phyloP scores from a whole-genome alignment of 1,284 basidiomycete genomes.

The Coniferiporia sulphurascens region DNA sequence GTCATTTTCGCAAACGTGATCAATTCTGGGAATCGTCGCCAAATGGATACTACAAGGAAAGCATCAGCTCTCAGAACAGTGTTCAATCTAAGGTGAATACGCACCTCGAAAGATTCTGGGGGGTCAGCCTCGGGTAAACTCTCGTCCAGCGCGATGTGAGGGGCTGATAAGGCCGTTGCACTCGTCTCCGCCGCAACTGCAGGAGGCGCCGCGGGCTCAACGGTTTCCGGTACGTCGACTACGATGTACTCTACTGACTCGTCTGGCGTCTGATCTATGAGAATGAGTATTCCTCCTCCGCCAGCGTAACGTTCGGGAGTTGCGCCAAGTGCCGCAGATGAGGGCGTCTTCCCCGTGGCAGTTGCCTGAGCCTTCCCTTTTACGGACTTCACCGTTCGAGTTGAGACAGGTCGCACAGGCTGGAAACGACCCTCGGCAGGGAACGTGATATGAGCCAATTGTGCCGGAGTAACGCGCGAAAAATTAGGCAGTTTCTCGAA shows the following conservation, averaged over 20 bases:
- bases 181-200: constrained; percentile 23
- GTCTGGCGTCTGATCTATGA: constrained; percentile 64
- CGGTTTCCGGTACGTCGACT: constrained; percentile 45
- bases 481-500: constrained; percentile 84
- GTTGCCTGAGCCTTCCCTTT: constrained; percentile 35
- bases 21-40: constrained; percentile 45
- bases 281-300: constrained; percentile 80
- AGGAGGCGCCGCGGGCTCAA: constrained; percentile 29
- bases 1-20: neutral
- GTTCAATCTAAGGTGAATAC: constrained; percentile 1
- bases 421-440: constrained; percentile 76
- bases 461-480: constrained; percentile 88
- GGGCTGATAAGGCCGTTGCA: constrained; percentile 24
- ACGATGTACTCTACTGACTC: constrained; percentile 74
- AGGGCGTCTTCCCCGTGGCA: constrained; percentile 25
- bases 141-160: constrained; percentile 64
- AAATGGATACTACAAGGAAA: constrained; percentile 51
- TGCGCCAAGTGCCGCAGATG: constrained; percentile 26
- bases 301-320: constrained; percentile 60
- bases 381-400: constrained; percentile 30
- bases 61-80: constrained; percentile 21
- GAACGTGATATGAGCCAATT: constrained; percentile 83
- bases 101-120: constrained; percentile 76
- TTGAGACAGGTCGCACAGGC: constrained; percentile 83
- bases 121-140: constrained; percentile 70